Base-by-base conservation (phyloP, 345 rosid species). In the Balakata baccata region DNA sequence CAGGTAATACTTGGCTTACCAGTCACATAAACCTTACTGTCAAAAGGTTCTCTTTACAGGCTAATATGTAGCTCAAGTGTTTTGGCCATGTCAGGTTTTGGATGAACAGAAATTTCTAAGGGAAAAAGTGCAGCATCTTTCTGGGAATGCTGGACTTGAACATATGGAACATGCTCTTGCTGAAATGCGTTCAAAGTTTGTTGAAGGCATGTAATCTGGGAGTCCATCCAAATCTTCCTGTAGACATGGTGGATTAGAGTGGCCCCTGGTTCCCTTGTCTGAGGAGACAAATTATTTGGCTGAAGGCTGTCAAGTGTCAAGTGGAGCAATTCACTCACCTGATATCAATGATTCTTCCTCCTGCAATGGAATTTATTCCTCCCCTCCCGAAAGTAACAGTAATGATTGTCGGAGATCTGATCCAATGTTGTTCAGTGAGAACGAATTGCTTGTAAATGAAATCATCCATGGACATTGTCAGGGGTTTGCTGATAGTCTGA, bases 381-480 rank as follows among this genome's bases (percentile, higher is more conserved):
- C 83, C 3, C 23, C 57, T 23, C 64, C 67, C 2, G 37, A 20
- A 39, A 70, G 53, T 5, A 43, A 14, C 11, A 39, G 37, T 3
- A 38, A 49, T 71, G 25, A n/a, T 20, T 7, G 12, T 18, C 47
- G 3, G 50, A 37, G 25, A 47, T 50, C 37, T 49, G 46, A 37
- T 49, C 7, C 20, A 13, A 11, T 62, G 47, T 49, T 63, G 6
- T 29, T 20, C 68, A 70, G 75, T 34, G 91, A 89, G 87, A 94
- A 94, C 80, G 97, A 94, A 86, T 75, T 87, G 75, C 82, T 94
- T 75, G 89, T 94, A 66, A 92, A 94, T 81, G 91, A 87, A 71
- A 78, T 89, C 50, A 72, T 94, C 63, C 97, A 94, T 64, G 87
- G 82, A 74, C 83, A 74, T 72, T 57, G 45, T 62, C 72, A 47